Conservation (phyloP, 805 yeast species). For the Kuraishia piskuri region DNA sequence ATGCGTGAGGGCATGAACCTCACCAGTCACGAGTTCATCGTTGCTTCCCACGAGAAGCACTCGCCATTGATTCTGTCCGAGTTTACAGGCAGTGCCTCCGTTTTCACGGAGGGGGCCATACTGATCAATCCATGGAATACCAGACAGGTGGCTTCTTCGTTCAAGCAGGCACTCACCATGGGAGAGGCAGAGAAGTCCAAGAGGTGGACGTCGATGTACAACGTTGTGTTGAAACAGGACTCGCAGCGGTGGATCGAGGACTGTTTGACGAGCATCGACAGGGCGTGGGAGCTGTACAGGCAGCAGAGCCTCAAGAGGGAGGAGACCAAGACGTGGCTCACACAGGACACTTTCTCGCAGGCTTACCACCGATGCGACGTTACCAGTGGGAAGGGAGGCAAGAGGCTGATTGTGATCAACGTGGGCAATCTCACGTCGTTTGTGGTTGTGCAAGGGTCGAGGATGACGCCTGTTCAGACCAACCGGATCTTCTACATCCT, state of each 20-base stretch:
- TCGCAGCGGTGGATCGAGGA: conserved; percentile 65
- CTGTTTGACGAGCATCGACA: conserved; percentile 44
- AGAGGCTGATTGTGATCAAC: conserved; percentile 44
- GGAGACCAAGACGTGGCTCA: conserved; percentile 8
- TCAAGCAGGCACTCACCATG: conserved; percentile 62
- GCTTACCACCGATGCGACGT: conserved; percentile 17
- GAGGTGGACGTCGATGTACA: conserved; percentile 55
- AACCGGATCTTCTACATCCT: conserved; percentile 50
- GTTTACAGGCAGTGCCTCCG: conserved; percentile 88
- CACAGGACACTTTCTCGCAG: conserved; percentile 24
- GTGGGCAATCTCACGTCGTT: conserved; percentile 35
- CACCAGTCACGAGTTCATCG: conserved; percentile 90
- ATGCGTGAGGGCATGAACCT: conserved; percentile 96
- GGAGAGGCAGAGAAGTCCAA: conserved; percentile 40
- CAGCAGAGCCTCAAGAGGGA: conserved; percentile 17
- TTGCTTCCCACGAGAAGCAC: conserved; percentile 59
- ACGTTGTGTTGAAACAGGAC: conserved; percentile 57
- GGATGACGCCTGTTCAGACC: conserved; percentile 47
- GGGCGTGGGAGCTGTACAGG: conserved; percentile 34
- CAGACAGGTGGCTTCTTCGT: conserved; percentile 52
- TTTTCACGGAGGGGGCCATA: conserved; percentile 61
- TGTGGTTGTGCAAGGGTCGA: conserved; percentile 22
- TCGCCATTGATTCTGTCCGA: conserved; percentile 86
- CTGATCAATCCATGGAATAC: conserved; percentile 90
- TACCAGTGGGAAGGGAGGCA: conserved; percentile 17